phyloP scores from a whole-genome alignment of 345 rosid species.

The Streptanthus diversifolius region DNA sequence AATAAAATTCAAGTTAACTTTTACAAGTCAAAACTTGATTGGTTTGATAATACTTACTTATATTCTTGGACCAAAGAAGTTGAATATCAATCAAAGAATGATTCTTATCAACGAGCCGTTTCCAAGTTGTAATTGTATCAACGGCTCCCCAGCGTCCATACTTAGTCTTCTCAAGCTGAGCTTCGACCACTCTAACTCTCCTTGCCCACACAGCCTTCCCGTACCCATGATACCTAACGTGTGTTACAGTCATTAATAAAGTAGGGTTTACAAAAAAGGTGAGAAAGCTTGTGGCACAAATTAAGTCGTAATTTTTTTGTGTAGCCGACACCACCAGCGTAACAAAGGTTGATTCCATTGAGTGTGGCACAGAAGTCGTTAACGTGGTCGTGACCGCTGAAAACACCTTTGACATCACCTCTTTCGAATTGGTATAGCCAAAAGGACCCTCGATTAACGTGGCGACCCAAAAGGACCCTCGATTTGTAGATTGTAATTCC shows the following conservation, averaged over 20 bases:
- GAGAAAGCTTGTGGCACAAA: background rate
- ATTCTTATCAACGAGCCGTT: constrained; percentile 72
- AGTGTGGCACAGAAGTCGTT: constrained; percentile 80
- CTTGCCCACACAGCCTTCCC: constrained; percentile 91
- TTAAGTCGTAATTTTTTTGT: background rate
- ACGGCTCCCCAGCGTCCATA: constrained; percentile 66
- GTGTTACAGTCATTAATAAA: background rate
- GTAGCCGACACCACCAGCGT: constrained; percentile 71
- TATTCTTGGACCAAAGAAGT: constrained; percentile 71
- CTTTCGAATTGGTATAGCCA: constrained; percentile 68
- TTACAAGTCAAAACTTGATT: background rate
- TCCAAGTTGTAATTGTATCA: constrained; percentile 84
- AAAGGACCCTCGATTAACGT: constrained; percentile 60
- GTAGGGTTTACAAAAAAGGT: background rate
- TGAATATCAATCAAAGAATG: constrained; percentile 59
- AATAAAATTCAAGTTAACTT: too few relatives aligned
- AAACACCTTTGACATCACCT: constrained; percentile 84
- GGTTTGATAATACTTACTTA: constrained; percentile 31
- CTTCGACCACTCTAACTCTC: constrained; percentile 74
- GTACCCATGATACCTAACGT: constrained; percentile 81
- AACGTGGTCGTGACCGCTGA: constrained; percentile 83
- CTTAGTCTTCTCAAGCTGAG: constrained; percentile 57
- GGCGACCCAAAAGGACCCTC: constrained; percentile 62
- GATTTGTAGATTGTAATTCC: constrained; percentile 82
- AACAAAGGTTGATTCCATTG: constrained; percentile 74